Conservation (phyloP, 495 filamentous ascomycete genomes). For the Usnea hakonensis region DNA sequence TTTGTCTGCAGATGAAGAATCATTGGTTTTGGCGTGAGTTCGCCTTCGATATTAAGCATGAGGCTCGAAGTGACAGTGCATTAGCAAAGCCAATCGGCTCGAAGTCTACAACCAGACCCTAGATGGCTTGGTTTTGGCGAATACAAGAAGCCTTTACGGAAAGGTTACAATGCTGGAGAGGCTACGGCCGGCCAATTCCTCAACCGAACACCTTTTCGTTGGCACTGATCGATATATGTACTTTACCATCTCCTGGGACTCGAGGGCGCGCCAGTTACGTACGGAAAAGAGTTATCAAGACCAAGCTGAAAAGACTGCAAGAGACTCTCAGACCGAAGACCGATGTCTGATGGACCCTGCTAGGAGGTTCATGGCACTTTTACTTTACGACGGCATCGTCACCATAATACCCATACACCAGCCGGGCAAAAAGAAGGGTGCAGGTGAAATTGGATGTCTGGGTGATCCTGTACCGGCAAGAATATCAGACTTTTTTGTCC, state of each 20-base stretch:
- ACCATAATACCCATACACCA: conserved; percentile 64
- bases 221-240: conserved; percentile 84
- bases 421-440: conserved; percentile 47
- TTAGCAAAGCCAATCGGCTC: conserved; percentile 82
- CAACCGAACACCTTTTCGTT: conserved; percentile 83
- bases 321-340: conserved; percentile 68
- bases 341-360: conserved; percentile 76
- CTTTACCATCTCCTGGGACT: conserved; percentile 82
- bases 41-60: conserved; percentile 2
- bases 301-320: conserved; percentile 66
- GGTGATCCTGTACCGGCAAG: conserved; percentile 64
- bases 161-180: conserved; percentile 78
- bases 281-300: conserved; percentile 67
- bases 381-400: conserved; percentile 83
- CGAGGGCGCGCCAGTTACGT: conserved; percentile 47
- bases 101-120: conserved; percentile 66
- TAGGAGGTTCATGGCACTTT: conserved; percentile 70
- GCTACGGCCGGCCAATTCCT: conserved; percentile 62
- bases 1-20: conserved; percentile 63
- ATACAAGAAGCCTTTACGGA: conserved; percentile 68
- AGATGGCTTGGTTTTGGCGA: conserved; percentile 52
- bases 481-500: conserved; percentile 80
- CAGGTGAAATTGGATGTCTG: conserved; percentile 47
- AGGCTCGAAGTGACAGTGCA: background rate
- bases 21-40: conserved; percentile 77